Base-by-base conservation (phyloP, 345 rosid genomes). In the Brassica napus region DNA sequence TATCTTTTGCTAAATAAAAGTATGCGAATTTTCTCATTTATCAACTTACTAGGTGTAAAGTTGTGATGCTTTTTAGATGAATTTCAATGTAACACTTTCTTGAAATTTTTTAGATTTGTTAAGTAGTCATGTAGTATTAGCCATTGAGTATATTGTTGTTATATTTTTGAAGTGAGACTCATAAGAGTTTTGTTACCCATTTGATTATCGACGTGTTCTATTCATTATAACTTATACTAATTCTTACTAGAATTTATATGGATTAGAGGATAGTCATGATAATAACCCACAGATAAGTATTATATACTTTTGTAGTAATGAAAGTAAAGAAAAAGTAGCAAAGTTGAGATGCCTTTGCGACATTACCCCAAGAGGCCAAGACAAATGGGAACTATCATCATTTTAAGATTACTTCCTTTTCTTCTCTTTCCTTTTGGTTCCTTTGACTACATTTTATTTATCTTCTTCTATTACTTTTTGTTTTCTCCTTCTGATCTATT, bases 361-460 rank as follows among this genome's bases (percentile, higher is more conserved):
- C 63, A 23, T 31, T 62, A 54, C 34, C 63, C 34, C 49, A 77
- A 35, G 42, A 35, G 42, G 42, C 42, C 42, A 35, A 77, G 69
- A 31, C 69, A 69, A 60, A 77, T 61, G 68, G 62, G 74, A 69
- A 77, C 75, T 47, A 69, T 60, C 60, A 68, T 68, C 79, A 67
- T 37, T 57, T 68, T 15, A 73, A 58, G 54, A 76, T 68, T 59
- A 44, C 49, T 42, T 76, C 31, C 68, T 75, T 65, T 65, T 54
- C 54, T 23, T 32, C 34, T 18, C 49, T 52, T 58, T 68, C 30
- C 68, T 37, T 59, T 68, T 68, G 59, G 54, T 76, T 69, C 54
- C 39, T 61, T 61, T 61, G 63, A 77, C 69, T 69, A 12, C 54
- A 47, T 4, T 18, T 69, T 77, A 62, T 69, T 8, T 47, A 8